Evolutionary conservation across 2,329 filamentous ascomycete species (phyloP).

Genomic region (Pseudogymnoascus sp.): DNA sequence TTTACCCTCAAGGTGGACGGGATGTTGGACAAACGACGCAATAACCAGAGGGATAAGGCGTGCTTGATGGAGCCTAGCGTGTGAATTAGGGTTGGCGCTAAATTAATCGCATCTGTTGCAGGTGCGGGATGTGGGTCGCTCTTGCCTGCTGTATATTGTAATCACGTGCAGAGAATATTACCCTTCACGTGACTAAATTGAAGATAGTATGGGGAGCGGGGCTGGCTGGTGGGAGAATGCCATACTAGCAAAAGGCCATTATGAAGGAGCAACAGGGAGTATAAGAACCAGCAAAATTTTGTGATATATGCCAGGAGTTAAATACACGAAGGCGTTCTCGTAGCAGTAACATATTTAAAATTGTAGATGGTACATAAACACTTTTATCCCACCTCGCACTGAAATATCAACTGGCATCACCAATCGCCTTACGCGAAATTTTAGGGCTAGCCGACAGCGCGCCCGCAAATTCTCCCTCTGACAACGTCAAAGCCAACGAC

Average conservation of each 20-base stretch:
- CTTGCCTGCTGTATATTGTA: neutral
- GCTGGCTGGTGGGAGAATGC: neutral
- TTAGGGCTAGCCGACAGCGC: conserved; percentile 7
- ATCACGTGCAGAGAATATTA: neutral
- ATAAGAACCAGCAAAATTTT: neutral
- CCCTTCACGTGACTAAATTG: neutral
- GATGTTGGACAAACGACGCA: conserved; percentile 5
- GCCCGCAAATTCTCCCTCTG: conserved; percentile 8
- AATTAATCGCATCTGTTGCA: conserved; percentile 6
- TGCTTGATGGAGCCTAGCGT: conserved; percentile 2
- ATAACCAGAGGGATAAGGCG: neutral
- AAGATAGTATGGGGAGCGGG: neutral
- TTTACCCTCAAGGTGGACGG: neutral
- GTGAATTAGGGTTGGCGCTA: conserved; percentile 5
- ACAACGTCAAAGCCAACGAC: conserved; percentile 9
- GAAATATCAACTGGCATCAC: conserved; percentile 4
- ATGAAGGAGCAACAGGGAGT: neutral
- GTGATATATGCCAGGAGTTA: neutral
- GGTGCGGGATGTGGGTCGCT: conserved; percentile 1
- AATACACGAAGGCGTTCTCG: neutral
- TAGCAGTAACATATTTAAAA: neutral
- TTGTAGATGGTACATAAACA: neutral
- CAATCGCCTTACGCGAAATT: conserved; percentile 10
- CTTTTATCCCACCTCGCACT: neutral
- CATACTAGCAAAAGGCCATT: neutral